phyloP scores from a whole-genome alignment of 352 stramenopile species.

The Globisporangium uncinulatum region DNA sequence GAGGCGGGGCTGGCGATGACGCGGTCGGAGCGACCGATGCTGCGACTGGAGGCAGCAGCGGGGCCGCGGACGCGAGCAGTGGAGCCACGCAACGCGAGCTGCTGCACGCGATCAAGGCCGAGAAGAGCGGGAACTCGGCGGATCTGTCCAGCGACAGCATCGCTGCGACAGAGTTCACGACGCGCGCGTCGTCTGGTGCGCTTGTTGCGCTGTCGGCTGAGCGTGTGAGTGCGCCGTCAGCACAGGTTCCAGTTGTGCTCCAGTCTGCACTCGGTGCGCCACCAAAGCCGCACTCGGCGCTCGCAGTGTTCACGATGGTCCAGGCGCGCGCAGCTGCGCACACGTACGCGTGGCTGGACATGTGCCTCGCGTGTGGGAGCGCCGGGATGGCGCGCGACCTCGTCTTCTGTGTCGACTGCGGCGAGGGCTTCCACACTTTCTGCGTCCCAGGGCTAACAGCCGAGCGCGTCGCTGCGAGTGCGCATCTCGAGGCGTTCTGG shows the following conservation, averaged over 20 bases:
- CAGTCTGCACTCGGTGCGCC: conserved; percentile 56
- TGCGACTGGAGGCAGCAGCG: background rate
- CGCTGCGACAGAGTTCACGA: background rate
- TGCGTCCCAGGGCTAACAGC: conserved; percentile 60
- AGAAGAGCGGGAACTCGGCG: background rate
- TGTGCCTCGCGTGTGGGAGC: conserved; percentile 89
- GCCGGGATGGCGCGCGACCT: conserved; percentile 72
- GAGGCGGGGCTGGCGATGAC: conserved; percentile 12
- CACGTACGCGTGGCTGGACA: conserved; percentile 88
- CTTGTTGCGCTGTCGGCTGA: background rate
- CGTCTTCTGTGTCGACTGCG: conserved; percentile 96
- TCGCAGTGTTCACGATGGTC: conserved; percentile 67
- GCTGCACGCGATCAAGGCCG: background rate
- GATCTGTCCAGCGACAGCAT: background rate
- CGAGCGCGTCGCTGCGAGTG: conserved; percentile 23
- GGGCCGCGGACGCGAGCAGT: background rate
- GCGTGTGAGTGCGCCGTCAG: background rate
- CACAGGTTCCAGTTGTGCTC: conserved; percentile 21
- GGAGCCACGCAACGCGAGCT: background rate
- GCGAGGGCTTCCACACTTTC: conserved; percentile 93
- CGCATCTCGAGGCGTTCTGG: conserved; percentile 78
- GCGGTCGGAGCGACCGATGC: conserved; percentile 13
- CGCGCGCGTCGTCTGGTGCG: background rate
- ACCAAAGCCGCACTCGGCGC: conserved; percentile 47
- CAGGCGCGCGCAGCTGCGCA: conserved; percentile 79